These are phyloP conservation scores for Vaccinium myrtillus DNA, from an alignment of 148 eudicot genomes.

Conservation along the genomic window DNA sequence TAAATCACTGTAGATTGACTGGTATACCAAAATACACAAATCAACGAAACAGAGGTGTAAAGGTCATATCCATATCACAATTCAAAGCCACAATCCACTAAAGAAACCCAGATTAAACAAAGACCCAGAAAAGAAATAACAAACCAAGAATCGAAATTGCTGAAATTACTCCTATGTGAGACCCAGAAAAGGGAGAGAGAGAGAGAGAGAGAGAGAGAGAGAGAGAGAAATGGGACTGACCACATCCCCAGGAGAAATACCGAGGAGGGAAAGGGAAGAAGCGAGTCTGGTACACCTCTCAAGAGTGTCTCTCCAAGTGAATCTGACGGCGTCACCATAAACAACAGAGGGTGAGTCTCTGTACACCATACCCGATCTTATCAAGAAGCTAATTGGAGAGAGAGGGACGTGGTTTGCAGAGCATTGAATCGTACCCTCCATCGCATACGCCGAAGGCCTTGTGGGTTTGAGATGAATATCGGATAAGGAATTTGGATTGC, in stretches of 20 bases:
- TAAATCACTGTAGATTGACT: neutral
- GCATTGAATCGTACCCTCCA: constrained; percentile 38
- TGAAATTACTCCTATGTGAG: neutral
- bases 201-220: neutral
- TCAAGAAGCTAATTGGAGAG: constrained; percentile 45
- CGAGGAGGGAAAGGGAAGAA: constrained; percentile 32
- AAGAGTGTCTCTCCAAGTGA: constrained; percentile 42
- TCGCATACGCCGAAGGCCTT: neutral
- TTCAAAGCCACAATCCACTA: neutral
- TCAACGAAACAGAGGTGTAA: neutral
- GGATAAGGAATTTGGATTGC: neutral
- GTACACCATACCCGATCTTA: constrained; percentile 39
- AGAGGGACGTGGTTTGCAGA: constrained; percentile 43
- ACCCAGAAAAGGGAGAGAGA: neutral
- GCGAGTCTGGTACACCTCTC: constrained; percentile 43
- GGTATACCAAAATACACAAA: neutral
- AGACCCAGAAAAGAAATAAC: neutral
- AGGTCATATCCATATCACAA: too few relatives aligned
- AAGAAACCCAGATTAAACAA: neutral
- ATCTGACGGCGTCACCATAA: constrained; percentile 25
- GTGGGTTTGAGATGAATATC: neutral
- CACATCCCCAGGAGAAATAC: constrained; percentile 39
- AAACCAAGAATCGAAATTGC: neutral
- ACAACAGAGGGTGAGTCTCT: constrained; percentile 35
- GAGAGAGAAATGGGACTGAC: constrained; percentile 21